A percentile compares a stretch with the other conserved stretches of the same genome.
phyloP scores from a whole-genome alignment of 768 basidiomycete species.

The Suillus tomentosus region DNA sequence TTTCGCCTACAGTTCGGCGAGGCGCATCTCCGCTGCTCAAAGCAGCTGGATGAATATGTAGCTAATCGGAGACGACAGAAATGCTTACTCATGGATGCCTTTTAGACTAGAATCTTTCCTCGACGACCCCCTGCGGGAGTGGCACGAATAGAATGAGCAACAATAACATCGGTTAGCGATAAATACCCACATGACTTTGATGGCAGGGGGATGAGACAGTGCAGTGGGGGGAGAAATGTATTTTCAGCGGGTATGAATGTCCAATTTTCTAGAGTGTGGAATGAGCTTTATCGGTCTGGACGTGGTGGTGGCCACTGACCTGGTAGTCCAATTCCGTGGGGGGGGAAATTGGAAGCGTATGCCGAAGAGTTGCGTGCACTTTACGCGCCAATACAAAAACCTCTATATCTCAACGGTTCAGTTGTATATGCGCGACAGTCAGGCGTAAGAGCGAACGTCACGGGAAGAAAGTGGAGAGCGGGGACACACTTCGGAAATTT shows the following conservation, averaged over 20 bases:
- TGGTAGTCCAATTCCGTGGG: slow-evolving; percentile 10
- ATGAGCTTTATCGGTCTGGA: slow-evolving; percentile 2
- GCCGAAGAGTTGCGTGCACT: slow-evolving; percentile 7
- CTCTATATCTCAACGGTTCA: slow-evolving; percentile 15
- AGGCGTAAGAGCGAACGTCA: slow-evolving; percentile 22
- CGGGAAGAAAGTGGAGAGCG: slow-evolving; percentile 14
- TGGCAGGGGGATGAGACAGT: background rate
- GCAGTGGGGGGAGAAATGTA: slow-evolving; percentile 6
- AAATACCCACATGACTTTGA: slow-evolving; percentile 8
- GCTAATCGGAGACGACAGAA: slow-evolving; percentile 5
- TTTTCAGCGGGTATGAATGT: background rate
- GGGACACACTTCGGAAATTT: slow-evolving; percentile 27
- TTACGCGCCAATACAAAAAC: slow-evolving; percentile 18
- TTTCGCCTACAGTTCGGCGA: slow-evolving; percentile 44
- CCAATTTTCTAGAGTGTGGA: slow-evolving; percentile 1
- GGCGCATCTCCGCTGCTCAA: slow-evolving; percentile 29
- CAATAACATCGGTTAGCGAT: background rate
- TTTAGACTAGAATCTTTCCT: slow-evolving; percentile 24
- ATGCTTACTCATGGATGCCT: slow-evolving; percentile 24
- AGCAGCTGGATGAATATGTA: slow-evolving; percentile 14
- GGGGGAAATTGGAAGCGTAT: slow-evolving; percentile 12
- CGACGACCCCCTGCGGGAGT: slow-evolving; percentile 29
- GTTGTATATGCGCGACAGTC: slow-evolving; percentile 12
- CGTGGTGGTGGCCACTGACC: slow-evolving; percentile 1
- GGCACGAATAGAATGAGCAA: slow-evolving; percentile 23